Conservation (phyloP, 1,139 yeast genomes). For the Magnusiomyces tetraspermus region DNA sequence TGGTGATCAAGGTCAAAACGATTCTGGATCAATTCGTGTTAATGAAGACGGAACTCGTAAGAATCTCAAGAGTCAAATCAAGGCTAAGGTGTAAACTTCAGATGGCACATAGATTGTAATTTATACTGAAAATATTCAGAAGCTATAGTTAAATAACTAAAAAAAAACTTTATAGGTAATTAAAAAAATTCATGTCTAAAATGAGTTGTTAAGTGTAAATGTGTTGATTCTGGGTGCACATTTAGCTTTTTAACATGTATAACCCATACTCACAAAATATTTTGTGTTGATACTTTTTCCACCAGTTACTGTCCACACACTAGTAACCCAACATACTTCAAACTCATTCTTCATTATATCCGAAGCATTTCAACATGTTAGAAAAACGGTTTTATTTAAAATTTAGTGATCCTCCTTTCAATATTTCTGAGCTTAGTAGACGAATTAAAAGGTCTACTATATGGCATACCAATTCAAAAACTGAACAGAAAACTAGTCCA, state of each 20-base stretch:
- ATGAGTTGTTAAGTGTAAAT: too few species aligned
- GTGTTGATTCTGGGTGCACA: too few species aligned
- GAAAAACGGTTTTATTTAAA: conserved; percentile 7
- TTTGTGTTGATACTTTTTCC: too few species aligned
- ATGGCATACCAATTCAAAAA: conserved; percentile 1
- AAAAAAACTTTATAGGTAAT: too few species aligned
- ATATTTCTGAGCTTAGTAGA: conserved; percentile 6
- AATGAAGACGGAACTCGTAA: conserved; percentile 14
- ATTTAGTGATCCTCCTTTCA: conserved; percentile 14
- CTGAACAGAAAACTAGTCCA: background rate
- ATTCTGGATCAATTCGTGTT: conserved; percentile 10
- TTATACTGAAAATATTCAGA: background rate
- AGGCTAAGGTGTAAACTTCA: conserved; percentile 12
- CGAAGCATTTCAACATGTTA: background rate
- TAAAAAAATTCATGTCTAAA: too few species aligned
- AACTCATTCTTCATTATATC: background rate
- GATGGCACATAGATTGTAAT: background rate
- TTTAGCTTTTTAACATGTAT: background rate
- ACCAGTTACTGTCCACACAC: too few species aligned
- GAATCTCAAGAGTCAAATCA: conserved; percentile 14
- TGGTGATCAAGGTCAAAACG: conserved; percentile 38
- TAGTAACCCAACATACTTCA: too few species aligned
- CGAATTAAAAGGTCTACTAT: conserved; percentile 6
- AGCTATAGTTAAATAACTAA: background rate
- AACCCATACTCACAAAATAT: background rate